Conservation (phyloP, 164 flowering plant species). For the Santalum album region DNA sequence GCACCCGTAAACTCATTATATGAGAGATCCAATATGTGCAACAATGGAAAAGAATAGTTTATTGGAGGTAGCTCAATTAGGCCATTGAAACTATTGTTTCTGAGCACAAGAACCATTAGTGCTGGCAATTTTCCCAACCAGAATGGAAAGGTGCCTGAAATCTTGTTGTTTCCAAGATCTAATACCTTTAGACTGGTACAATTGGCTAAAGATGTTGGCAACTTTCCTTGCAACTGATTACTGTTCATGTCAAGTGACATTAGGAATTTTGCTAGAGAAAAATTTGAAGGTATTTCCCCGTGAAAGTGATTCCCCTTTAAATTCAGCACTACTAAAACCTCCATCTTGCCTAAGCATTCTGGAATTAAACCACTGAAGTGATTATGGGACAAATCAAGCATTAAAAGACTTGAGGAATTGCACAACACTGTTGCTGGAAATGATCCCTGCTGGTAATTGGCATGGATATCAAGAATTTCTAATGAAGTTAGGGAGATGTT, state of each 20-base stretch:
- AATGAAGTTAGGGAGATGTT: not conserved
- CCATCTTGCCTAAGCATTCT: not conserved
- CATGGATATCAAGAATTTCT: not conserved
- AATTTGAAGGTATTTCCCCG: not conserved
- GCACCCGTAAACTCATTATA: not conserved
- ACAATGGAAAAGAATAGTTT: not conserved
- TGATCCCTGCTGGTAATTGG: slow-evolving; percentile 1
- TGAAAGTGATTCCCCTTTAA: not conserved
- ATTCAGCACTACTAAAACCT: not conserved
- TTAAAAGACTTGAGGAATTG: not conserved
- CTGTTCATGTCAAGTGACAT: not conserved
- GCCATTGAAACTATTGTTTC: not conserved
- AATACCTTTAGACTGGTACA: not conserved
- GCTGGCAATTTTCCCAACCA: not conserved
- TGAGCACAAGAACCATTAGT: not conserved
- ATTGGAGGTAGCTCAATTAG: not conserved
- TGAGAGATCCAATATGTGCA: not conserved
- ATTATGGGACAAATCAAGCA: not conserved
- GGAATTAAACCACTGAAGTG: not conserved
- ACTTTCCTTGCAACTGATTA: not conserved
- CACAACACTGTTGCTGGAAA: not conserved
- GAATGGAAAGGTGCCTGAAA: not conserved
- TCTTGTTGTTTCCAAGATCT: not conserved
- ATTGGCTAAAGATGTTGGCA: not conserved
- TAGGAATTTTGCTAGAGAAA: not conserved